Base-by-base conservation (phyloP, 352 stramenopile species). In the Pythium monospermum region DNA sequence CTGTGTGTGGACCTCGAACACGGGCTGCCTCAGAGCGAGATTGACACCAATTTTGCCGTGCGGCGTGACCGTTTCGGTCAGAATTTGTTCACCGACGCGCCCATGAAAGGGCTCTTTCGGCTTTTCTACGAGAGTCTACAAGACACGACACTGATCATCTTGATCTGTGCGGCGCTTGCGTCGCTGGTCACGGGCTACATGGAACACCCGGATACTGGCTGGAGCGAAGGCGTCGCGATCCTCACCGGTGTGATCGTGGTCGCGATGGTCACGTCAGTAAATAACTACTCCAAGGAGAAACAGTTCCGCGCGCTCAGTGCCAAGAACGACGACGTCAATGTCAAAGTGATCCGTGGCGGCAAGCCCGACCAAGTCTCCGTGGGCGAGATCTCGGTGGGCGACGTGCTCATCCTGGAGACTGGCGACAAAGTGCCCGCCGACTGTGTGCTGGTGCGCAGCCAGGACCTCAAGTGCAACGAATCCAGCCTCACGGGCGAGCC, bases 281-380 rank as follows among this genome's bases (percentile, higher is more conserved):
- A 98, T 62, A 95, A 99, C 58, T 98, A 99, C 74, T 91, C 75
- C n/a, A 96, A 96, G 49, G 85, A 96, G 56, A 85, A 93, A 45
- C 87, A 96, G 52, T 96, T 96, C 50, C 82, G 77, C 12, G 76
- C 73, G 1, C 59, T 93, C 8, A 96, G 83, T 38, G 83, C 77
- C 10, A 85, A 91, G 58, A 95, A 96, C 58, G 87, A 96, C 44
- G 82, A 96, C 43, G 81, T 95, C 2, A 61, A 77, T 15, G 81
- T 96, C 32, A 92, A 83, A 50, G 76, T 98, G 3, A 61, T 91
- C 15, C 71, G 79, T 10, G 67, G 68, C 12, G 76, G 79, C 23
- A 79, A 74, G 38, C 76, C 76, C 3, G 79, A 90, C 44, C 71
- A 89, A 47, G 64, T 88, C 2, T 53, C 72, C 6, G 85, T 95